Conservation (phyloP, 2,329 filamentous ascomycete species). For the Sclerotinia nivalis region DNA sequence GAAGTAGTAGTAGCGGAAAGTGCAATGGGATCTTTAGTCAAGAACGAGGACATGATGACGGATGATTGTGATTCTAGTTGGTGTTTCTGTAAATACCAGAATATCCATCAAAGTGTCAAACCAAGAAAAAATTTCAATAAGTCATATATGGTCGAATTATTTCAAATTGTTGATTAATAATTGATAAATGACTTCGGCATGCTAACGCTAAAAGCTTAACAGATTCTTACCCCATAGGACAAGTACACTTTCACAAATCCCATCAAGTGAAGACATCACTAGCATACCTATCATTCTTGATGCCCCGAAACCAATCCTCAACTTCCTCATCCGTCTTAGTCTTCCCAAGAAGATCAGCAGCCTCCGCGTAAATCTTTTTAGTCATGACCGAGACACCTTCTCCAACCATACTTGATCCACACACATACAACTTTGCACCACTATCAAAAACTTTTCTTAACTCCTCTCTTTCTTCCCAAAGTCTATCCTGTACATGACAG, state of each 20-base stretch:
- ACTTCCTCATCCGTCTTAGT: conserved; percentile 25
- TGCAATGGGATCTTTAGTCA: no score
- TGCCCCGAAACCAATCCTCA: conserved; percentile 24
- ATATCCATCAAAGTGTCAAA: background rate
- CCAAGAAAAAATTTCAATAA: no score
- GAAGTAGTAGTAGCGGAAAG: no score
- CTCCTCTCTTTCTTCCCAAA: conserved; percentile 27
- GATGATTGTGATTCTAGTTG: no score
- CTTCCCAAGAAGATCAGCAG: conserved; percentile 7
- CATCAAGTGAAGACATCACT: conserved; percentile 26
- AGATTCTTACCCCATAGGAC: background rate
- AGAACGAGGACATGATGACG: no score
- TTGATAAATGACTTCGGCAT: background rate
- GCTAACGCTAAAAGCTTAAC: background rate
- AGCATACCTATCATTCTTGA: conserved; percentile 25
- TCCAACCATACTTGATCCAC: conserved; percentile 23
- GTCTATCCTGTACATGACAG: conserved; percentile 25
- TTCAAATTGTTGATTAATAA: background rate
- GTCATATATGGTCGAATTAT: background rate
- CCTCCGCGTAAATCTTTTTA: conserved; percentile 24
- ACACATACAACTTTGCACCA: conserved; percentile 27
- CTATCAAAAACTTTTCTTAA: conserved; percentile 19
- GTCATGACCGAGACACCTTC: conserved; percentile 18
- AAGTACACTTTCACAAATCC: background rate
- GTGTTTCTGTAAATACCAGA: no score